These are phyloP conservation scores for Psidium guajava DNA, from an alignment of 345 rosid genomes.

Conservation along the genomic window DNA sequence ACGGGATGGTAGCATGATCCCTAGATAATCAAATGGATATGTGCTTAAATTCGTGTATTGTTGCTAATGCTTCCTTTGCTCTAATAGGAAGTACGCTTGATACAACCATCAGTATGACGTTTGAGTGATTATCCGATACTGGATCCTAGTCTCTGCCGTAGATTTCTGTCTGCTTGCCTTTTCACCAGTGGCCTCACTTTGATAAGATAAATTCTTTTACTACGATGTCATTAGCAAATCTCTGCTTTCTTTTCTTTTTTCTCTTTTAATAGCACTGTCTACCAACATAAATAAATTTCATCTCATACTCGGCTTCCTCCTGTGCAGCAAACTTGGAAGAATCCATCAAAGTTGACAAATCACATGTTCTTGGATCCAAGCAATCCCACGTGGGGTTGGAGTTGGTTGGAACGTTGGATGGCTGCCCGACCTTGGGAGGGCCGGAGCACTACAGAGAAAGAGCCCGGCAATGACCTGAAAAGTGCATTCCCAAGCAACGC, in stretches of 20 bases:
- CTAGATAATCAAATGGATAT: neutral
- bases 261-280: neutral
- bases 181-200: neutral
- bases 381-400: slow-evolving; percentile 97
- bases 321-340: slow-evolving; percentile 77
- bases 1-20: neutral
- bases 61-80: neutral
- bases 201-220: neutral
- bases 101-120: neutral
- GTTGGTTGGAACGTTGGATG: slow-evolving; percentile 99
- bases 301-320: neutral
- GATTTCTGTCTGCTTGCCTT: neutral
- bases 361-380: slow-evolving; percentile 75
- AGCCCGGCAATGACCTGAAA: slow-evolving; percentile 37
- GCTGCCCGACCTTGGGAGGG: slow-evolving; percentile 78
- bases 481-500: slow-evolving; percentile 21
- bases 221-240: neutral
- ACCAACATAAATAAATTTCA: neutral
- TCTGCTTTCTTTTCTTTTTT: neutral
- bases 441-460: slow-evolving; percentile 42
- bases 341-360: slow-evolving; percentile 41
- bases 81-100: neutral
- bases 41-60: neutral
- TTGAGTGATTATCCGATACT: neutral
- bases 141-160: neutral